Conservation (phyloP, 1,139 yeast species). For the Debaryomyces sp. region DNA sequence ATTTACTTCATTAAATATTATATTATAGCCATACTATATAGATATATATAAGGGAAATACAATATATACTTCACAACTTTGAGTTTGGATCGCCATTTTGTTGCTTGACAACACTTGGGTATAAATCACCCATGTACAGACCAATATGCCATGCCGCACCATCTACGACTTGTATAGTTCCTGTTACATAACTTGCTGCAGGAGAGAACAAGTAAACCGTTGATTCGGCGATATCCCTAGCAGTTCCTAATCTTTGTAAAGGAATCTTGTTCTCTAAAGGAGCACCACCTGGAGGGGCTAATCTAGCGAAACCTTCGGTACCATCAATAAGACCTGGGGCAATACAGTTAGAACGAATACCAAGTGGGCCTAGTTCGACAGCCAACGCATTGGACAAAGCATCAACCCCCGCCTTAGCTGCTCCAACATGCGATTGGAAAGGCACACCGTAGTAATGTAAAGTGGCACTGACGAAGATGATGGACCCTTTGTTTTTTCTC, state of each 20-base stretch:
- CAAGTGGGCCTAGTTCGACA: constrained; percentile 89
- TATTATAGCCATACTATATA: neutral
- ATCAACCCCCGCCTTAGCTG: constrained; percentile 96
- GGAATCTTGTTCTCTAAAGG: constrained; percentile 59
- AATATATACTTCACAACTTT: constrained; percentile 16
- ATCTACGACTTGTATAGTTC: constrained; percentile 80
- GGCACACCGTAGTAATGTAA: constrained; percentile 92
- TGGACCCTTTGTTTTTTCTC: constrained; percentile 66
- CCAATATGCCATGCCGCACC: constrained; percentile 92
- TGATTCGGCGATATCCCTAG: constrained; percentile 84
- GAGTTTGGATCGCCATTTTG: constrained; percentile 26
- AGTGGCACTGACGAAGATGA: constrained; percentile 89
- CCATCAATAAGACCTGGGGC: constrained; percentile 89
- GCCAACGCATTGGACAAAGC: constrained; percentile 85
- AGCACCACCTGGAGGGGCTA: constrained; percentile 42
- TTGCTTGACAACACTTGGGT: constrained; percentile 34
- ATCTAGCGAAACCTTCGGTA: constrained; percentile 81
- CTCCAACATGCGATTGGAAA: constrained; percentile 85
- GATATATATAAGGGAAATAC: neutral
- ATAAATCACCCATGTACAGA: constrained; percentile 34
- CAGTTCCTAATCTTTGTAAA: constrained; percentile 72
- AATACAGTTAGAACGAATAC: constrained; percentile 78
- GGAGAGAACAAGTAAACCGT: constrained; percentile 83
- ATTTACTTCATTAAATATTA: neutral
- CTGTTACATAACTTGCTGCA: constrained; percentile 78